Percentiles rank a stretch among this genome's conserved stretches.
phyloP scores from a whole-genome alignment of 140 eudicot genomes.

The Ambrosia hybrid region DNA sequence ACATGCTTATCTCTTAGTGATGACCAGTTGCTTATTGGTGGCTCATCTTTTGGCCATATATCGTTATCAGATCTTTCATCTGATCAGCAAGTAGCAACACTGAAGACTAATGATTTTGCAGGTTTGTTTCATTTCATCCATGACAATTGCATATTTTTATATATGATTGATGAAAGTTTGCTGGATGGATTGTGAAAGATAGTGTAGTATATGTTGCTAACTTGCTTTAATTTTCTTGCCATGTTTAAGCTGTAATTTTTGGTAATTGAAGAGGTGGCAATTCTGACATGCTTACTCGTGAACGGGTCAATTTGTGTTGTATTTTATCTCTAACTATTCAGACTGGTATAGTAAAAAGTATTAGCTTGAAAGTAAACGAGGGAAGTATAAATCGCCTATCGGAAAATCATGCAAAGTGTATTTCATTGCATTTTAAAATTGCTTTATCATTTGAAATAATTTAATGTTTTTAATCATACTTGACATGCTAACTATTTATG shows the following conservation, averaged over 20 bases:
- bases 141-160: neutral
- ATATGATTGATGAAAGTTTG: constrained; percentile 6
- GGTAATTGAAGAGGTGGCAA: neutral
- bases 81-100: constrained; percentile 63
- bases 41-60: constrained; percentile 72
- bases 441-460: neutral
- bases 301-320: neutral
- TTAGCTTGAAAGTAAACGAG: neutral
- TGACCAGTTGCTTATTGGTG: constrained; percentile 75
- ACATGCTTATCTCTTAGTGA: constrained; percentile 68
- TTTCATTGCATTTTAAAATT: neutral
- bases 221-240: neutral
- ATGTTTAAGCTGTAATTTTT: neutral
- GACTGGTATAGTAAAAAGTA: neutral
- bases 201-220: neutral
- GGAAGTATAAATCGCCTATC: too few species aligned
- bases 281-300: neutral
- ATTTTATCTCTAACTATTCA: neutral
- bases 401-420: too few species aligned
- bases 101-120: constrained; percentile 57
- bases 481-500: neutral
- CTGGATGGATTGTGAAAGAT: constrained; percentile 2
- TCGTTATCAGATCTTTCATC: constrained; percentile 72
- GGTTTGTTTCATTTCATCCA: constrained; percentile 35
- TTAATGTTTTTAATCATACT: neutral